Percentiles rank a stretch among this genome's conserved stretches.
Conservation (phyloP, 78 protist genomes). For the Diacronema lutheri region DNA sequence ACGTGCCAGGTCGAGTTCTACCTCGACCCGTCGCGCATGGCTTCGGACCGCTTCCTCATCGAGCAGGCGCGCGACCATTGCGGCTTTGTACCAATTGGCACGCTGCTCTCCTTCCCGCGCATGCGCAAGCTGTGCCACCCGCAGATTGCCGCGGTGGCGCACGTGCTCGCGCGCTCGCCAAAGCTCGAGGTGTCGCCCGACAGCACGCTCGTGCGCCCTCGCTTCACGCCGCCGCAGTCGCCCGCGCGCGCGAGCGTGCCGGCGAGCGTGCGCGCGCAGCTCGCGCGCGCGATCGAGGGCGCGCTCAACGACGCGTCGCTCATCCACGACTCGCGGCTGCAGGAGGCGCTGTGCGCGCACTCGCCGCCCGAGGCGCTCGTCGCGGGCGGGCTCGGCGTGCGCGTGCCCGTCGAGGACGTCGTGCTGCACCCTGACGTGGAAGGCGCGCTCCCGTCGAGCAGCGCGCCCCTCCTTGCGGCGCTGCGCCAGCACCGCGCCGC, state of each 20-base stretch:
- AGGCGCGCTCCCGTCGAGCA: no score
- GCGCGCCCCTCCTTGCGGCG: no score
- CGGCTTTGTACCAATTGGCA: neutral
- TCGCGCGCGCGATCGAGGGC: neutral
- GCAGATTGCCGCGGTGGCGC: conserved; percentile 8
- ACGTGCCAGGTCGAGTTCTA: neutral
- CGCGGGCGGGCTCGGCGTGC: neutral
- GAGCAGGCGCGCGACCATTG: conserved; percentile 10
- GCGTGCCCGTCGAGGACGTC: neutral
- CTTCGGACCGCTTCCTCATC: neutral
- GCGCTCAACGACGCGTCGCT: neutral
- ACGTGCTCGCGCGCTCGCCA: neutral
- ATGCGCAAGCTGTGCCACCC: conserved; percentile 7
- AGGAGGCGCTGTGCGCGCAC: neutral
- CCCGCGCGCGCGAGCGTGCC: neutral
- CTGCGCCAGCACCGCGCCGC: no score
- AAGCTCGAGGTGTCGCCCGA: neutral
- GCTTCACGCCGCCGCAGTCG: neutral
- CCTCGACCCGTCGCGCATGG: neutral
- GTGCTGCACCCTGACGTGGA: no score
- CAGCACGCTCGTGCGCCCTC: neutral
- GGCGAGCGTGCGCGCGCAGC: neutral
- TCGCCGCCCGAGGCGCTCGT: neutral
- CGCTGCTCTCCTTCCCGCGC: neutral
- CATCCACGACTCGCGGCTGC: neutral